A percentile compares a stretch with the other conserved stretches of the same genome.
Conservation (phyloP, 495 filamentous ascomycete genomes). For the Penicillium mononematosum region DNA sequence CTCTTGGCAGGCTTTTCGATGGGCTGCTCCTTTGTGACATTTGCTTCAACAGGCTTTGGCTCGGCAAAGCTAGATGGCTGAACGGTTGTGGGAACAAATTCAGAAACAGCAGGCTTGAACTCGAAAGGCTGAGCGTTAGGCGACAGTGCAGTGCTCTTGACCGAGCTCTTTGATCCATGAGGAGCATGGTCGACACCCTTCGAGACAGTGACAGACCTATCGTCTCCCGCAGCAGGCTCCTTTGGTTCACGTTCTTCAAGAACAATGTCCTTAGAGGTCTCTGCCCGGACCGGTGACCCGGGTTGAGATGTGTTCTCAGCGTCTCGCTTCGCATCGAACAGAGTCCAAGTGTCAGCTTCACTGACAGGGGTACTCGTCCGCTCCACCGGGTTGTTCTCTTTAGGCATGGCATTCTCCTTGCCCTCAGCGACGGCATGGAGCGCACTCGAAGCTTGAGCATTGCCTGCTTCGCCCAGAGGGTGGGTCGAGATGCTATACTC, state of each 20-base stretch:
- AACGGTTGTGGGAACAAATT: slow-evolving; percentile 46
- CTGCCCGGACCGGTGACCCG: slow-evolving; percentile 28
- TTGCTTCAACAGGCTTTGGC: slow-evolving; percentile 11
- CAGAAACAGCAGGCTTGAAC: slow-evolving; percentile 52
- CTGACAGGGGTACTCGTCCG: slow-evolving; percentile 37
- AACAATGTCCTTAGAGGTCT: slow-evolving; percentile 19
- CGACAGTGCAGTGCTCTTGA: slow-evolving; percentile 49
- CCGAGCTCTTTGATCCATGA: slow-evolving; percentile 25
- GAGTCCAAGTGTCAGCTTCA: slow-evolving; percentile 43
- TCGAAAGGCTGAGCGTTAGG: slow-evolving; percentile 67
- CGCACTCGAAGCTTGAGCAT: slow-evolving; percentile 32
- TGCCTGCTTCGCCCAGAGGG: slow-evolving; percentile 42
- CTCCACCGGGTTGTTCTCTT: slow-evolving; percentile 30
- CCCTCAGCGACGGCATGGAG: slow-evolving; percentile 38
- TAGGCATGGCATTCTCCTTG: slow-evolving; percentile 47
- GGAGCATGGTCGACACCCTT: slow-evolving; percentile 19
- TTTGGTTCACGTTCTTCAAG: slow-evolving; percentile 11
- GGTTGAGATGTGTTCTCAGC: slow-evolving; percentile 38
- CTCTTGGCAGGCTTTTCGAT: slow-evolving; percentile 17
- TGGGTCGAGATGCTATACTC: slow-evolving; percentile 64
- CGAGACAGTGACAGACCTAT: slow-evolving; percentile 4
- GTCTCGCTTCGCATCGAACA: slow-evolving; percentile 44
- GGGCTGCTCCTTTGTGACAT: slow-evolving; percentile 10
- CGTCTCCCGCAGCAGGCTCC: slow-evolving; percentile 13
- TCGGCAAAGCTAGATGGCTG: slow-evolving; percentile 42